These are phyloP conservation scores for Sanguinoderma infundibulare DNA, from an alignment of 1,284 basidiomycete species.

Conservation along the genomic window DNA sequence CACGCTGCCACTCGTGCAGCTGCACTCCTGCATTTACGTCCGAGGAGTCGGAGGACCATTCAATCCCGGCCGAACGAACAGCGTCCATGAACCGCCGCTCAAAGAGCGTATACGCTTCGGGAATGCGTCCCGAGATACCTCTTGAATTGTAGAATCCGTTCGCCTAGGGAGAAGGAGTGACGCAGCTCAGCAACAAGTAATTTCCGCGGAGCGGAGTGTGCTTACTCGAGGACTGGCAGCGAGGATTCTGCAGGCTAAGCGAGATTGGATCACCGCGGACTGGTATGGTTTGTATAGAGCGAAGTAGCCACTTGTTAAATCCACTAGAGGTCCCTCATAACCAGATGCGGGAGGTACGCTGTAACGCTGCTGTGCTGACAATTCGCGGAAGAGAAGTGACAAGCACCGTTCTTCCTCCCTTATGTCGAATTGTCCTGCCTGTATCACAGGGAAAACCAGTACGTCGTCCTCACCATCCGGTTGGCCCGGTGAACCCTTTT, in stretches of 20 bases:
- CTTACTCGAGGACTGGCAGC: conserved; percentile 86
- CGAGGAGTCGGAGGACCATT: conserved; percentile 41
- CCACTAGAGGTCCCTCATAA: conserved; percentile 50
- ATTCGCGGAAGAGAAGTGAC: conserved; percentile 57
- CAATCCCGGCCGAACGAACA: conserved; percentile 54
- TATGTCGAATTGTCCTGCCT: conserved; percentile 83
- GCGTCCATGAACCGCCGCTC: conserved; percentile 85
- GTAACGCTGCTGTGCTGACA: conserved; percentile 28
- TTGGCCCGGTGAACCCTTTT: background rate
- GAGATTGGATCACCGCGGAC: conserved; percentile 65
- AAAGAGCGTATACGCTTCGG: conserved; percentile 92
- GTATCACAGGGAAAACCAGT: conserved; percentile 79
- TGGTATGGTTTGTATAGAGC: conserved; percentile 88
- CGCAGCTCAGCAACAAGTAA: conserved; percentile 1
- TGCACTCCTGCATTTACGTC: conserved; percentile 54
- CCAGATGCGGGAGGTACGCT: background rate
- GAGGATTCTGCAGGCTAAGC: conserved; percentile 75
- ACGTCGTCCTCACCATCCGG: conserved; percentile 46
- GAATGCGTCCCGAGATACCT: conserved; percentile 91
- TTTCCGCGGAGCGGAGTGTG: conserved; percentile 11
- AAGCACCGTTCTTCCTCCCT: conserved; percentile 81
- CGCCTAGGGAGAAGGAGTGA: conserved; percentile 53
- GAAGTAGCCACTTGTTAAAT: conserved; percentile 96
- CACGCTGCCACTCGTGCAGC: conserved; percentile 85
- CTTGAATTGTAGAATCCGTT: conserved; percentile 95